phyloP scores from a whole-genome alignment of 352 stramenopile species.

The Phytophthora colocasiae region DNA sequence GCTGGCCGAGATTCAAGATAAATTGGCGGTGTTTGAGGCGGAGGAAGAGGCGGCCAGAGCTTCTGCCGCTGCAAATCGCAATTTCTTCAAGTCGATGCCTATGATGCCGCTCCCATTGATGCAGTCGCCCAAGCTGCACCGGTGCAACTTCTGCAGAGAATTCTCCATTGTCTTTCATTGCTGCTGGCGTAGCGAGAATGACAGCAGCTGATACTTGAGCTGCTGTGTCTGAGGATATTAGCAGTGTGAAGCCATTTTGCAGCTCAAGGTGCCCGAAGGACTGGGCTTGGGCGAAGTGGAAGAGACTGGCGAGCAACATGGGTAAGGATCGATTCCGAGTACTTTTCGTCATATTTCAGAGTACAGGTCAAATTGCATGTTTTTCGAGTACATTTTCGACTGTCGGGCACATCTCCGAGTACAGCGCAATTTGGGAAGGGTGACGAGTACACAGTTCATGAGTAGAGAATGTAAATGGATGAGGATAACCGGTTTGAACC shows the following conservation, averaged over 20 bases:
- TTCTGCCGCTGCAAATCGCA: slow-evolving; percentile 28
- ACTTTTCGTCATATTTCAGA: no score
- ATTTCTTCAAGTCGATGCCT: slow-evolving; percentile 57
- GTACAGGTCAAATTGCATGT: no score
- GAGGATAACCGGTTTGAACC: no score
- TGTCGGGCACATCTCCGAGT: no score
- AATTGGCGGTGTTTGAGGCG: slow-evolving; percentile 32
- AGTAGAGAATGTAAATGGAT: no score
- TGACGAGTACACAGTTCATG: no score
- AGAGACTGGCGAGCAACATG: slow-evolving; percentile 63
- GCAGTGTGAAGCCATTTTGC: slow-evolving; percentile 39
- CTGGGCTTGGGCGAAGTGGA: slow-evolving; percentile 57
- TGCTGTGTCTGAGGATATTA: slow-evolving; percentile 45
- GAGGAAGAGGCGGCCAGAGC: slow-evolving; percentile 27
- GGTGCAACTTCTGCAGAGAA: slow-evolving; percentile 7
- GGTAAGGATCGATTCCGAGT: no score
- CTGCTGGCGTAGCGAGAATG: slow-evolving; percentile 37
- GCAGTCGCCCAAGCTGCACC: slow-evolving; percentile 49
- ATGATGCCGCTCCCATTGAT: slow-evolving; percentile 44
- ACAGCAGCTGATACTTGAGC: slow-evolving; percentile 51
- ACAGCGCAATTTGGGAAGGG: no score
- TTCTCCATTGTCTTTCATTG: neutral
- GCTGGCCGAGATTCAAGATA: slow-evolving; percentile 28
- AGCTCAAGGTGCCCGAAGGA: slow-evolving; percentile 48
- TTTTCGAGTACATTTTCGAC: no score